Evolutionary conservation across 192 early-diverging fungal species (phyloP), one percentile per base, ranked within the genome.

Genomic region (Coemansia sp.): DNA sequence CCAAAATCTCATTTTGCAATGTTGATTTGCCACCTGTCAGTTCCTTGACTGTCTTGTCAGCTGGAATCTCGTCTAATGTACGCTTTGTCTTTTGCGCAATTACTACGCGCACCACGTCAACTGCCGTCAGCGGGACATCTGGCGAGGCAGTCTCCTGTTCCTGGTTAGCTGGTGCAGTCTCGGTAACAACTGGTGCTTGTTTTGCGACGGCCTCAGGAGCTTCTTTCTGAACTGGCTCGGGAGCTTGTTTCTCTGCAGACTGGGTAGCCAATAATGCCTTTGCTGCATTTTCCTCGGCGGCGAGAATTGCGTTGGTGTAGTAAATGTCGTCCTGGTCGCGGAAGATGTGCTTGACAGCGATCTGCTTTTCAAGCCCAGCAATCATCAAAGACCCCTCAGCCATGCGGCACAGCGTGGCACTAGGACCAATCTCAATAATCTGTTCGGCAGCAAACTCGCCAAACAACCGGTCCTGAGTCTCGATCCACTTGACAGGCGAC

Each of bases 1-100:
- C 96, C 41, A 96, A 84, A 52, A 98, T 95, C 72, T 98, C 96
- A 81, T 98, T 98, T 69, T 95, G 95, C 57, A 98, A 84, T 32
- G 96, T 98, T 3, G 92, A 94, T 73, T 96, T 96, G 64, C 96
- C 96, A 43, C 92, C 94, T 18, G 94, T 92, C 41, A 98, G 87
- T 54, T 96, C 94, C 78, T 92, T 65, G 48, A 83, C 70, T 45
- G 88, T 85, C 78, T 49, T 18, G 12, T 38, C 38, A 13, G 86
- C 75, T 14, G 88, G 77, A 32, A 98, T 75, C 29, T 94, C 91
- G 27, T 75, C 73, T 2, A 94, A 66, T 3, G 88, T 68, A 71
- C 93, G 92, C 84, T 93, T 94, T 45, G 93, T 83, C 81, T 96
- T 98, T 56, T 96, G 91, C 12, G 94, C 92, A 73, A 98, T 89